Conservation (phyloP, 2,329 filamentous ascomycete genomes). For the Magnaporthales sp. region DNA sequence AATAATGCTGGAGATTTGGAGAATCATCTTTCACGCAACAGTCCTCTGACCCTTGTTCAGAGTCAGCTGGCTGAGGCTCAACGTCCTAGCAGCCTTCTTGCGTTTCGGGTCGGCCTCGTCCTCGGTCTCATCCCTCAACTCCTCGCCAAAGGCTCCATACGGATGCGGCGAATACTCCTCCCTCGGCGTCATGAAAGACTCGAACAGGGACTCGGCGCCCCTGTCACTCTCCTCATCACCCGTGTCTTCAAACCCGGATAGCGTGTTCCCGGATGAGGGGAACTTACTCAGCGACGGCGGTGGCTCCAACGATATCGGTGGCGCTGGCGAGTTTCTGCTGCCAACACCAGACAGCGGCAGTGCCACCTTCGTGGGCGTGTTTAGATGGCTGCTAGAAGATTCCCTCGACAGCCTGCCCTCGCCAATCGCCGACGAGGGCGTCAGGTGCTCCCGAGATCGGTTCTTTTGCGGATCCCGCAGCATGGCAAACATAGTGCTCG, state of each 20-base stretch:
- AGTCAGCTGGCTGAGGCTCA: constrained; percentile 56
- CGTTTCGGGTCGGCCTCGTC: constrained; percentile 23
- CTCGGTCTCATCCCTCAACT: constrained; percentile 28
- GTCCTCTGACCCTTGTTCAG: constrained; percentile 13
- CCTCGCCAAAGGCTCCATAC: constrained; percentile 34
- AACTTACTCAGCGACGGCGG: neutral
- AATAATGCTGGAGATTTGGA: neutral
- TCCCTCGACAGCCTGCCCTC: neutral
- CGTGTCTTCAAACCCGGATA: constrained; percentile 21
- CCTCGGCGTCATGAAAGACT: constrained; percentile 42
- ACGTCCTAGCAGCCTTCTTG: constrained; percentile 51
- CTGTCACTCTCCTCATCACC: constrained; percentile 25
- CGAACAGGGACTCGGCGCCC: constrained; percentile 28
- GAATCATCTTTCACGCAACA: neutral
- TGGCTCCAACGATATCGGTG: neutral
- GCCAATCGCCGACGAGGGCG: constrained; percentile 1
- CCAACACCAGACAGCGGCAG: constrained; percentile 21
- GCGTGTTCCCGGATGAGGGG: constrained; percentile 10
- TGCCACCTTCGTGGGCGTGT: constrained; percentile 6
- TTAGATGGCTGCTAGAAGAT: neutral
- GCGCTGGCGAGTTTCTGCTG: constrained; percentile 17
- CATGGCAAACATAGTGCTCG: constrained; percentile 29
- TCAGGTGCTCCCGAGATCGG: constrained; percentile 18
- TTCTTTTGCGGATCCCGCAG: constrained; percentile 25
- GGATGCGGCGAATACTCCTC: constrained; percentile 30